These are phyloP conservation scores for Russula virescens DNA, from an alignment of 768 basidiomycete species.

Conservation along the genomic window DNA sequence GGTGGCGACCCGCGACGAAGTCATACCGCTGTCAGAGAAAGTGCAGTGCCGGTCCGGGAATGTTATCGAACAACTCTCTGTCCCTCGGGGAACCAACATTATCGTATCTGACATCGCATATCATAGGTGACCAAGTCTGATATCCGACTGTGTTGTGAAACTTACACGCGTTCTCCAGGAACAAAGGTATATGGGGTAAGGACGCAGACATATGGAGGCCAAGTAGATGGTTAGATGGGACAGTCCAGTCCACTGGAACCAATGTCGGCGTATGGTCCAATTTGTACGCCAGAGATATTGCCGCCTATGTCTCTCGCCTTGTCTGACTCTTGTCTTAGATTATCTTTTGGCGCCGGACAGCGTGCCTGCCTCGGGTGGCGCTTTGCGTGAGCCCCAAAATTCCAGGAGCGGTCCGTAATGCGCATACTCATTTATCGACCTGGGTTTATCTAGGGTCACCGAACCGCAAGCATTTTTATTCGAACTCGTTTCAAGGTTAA, in stretches of 20 bases:
- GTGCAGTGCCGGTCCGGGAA: conserved; percentile 9
- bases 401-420: not conserved
- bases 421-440: not conserved
- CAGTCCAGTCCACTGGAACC: not conserved
- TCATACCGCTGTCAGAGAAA: conserved; percentile 23
- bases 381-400: conserved; percentile 12
- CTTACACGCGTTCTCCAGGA: not conserved
- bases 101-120: conserved; percentile 19
- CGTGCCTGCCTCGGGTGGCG: conserved; percentile 18
- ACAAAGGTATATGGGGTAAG: conserved; percentile 15
- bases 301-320: not conserved
- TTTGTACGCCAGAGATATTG: not conserved
- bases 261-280: conserved; percentile 13
- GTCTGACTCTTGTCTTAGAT: not conserved
- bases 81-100: conserved; percentile 4
- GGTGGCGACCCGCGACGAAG: conserved; percentile 23
- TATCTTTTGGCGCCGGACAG: conserved; percentile 19
- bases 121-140: conserved; percentile 2
- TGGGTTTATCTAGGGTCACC: conserved; percentile 26
- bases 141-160: not conserved
- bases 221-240: conserved; percentile 15
- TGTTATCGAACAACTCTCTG: not conserved
- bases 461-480: conserved; percentile 58
- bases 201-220: conserved; percentile 19
- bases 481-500: conserved; percentile 48